These are phyloP conservation scores for Coemansia sp. DNA, from an alignment of 192 early-diverging fungal genomes.

Conservation along the genomic window DNA sequence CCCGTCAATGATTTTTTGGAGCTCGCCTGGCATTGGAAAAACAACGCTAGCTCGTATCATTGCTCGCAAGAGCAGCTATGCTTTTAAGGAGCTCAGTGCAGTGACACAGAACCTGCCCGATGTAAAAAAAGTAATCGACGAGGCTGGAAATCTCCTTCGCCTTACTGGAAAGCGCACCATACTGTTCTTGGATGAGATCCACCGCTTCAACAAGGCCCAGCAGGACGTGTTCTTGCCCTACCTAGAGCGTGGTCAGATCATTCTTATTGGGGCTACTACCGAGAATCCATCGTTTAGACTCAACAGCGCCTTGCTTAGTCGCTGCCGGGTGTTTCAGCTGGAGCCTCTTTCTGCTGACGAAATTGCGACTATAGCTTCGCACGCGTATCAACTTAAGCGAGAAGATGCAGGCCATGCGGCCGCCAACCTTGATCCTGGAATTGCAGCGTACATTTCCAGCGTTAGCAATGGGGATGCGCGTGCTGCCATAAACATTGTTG, in stretches of 20 bases:
- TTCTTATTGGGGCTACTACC: slow-evolving; percentile 72
- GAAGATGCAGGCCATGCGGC: slow-evolving; percentile 24
- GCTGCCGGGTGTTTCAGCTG: slow-evolving; percentile 77
- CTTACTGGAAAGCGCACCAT: slow-evolving; percentile 65
- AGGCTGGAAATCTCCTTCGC: slow-evolving; percentile 58
- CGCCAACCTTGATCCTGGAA: slow-evolving; percentile 34
- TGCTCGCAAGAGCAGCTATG: slow-evolving; percentile 32
- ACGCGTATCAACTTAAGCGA: slow-evolving; percentile 59
- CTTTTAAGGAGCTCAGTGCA: slow-evolving; percentile 54
- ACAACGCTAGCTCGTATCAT: slow-evolving; percentile 64
- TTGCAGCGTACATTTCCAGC: slow-evolving; percentile 54
- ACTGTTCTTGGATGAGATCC: slow-evolving; percentile 86
- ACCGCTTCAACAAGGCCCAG: slow-evolving; percentile 85
- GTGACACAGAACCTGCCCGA: slow-evolving; percentile 60
- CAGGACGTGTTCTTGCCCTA: slow-evolving; percentile 82
- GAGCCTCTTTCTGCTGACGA: slow-evolving; percentile 60
- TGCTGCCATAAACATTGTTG: slow-evolving; percentile 29
- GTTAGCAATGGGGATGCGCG: slow-evolving; percentile 76
- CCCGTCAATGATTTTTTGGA: slow-evolving; percentile 81
- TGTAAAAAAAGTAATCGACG: slow-evolving; percentile 68
- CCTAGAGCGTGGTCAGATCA: slow-evolving; percentile 72
- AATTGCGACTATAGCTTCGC: slow-evolving; percentile 60
- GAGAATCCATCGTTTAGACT: slow-evolving; percentile 85
- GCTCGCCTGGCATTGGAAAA: slow-evolving; percentile 60
- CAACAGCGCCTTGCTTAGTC: slow-evolving; percentile 74